Evolutionary conservation across 106 monocot species (phyloP), one percentile per base, ranked within the genome.

Genomic region (Amphibolis antarctica): DNA sequence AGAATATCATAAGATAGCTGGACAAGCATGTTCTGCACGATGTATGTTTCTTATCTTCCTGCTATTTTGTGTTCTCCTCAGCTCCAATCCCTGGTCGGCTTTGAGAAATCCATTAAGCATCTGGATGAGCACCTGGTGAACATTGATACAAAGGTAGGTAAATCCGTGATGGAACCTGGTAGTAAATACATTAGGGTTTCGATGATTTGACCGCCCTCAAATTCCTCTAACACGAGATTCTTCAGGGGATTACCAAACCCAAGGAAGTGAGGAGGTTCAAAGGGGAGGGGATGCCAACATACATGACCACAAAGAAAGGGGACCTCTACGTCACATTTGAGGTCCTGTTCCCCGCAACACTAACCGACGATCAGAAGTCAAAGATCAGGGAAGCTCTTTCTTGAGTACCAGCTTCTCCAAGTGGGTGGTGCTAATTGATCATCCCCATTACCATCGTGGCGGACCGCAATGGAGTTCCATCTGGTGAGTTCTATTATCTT

Each of bases 251-350:
- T 50, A 94, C 89, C 0, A 84, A 84, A 66, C 94, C 94, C 0
- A 94, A 86, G 74, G 89, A 86, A 68, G 77, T 86, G 51, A 85
- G 76, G 74, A 86, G 72, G 60, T 86, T 84, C 71, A 94, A 94
- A 86, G 94, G 89, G 13, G 94, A 94, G 76, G 94, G 94, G 20
- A 94, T 94, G 94, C 94, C 94, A 17, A 20, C 89, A 53, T 69
- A 94, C 59, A 47, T 74, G 45, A 94, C 89, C 62, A 56, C 65
- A 36, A 94, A 94, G 69, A 94, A 86, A 28, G 94, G 94, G 15
- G 84, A 94, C 77, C 53, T 89, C 42, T 82, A 82, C 28, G 73
- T 86, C 11, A 78, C 81, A 1, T 94, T 76, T 24, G 89, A 94
- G 60, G 94, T 94, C 36, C 48, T 81, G 31, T 94, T 94, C 64